Conservation (phyloP, 768 basidiomycete genomes). For the Panaeolus cyanescens region DNA sequence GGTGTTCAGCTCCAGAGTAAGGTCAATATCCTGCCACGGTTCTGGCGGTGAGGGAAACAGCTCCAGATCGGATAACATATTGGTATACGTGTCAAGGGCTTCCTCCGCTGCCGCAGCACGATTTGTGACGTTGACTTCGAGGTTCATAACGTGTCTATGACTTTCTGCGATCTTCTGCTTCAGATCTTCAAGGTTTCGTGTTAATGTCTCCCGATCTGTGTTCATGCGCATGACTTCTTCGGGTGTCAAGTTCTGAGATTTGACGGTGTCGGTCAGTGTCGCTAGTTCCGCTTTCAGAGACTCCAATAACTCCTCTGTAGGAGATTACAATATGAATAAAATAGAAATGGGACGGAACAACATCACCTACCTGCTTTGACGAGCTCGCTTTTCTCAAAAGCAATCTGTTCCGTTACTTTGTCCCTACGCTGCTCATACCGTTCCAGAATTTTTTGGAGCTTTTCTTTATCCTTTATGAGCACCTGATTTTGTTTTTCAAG, state of each 20-base stretch:
- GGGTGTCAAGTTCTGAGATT: constrained; percentile 85
- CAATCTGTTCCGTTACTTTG: constrained; percentile 66
- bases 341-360: not conserved
- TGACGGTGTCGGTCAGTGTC: constrained; percentile 66
- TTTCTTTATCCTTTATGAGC: constrained; percentile 73
- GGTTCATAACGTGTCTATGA: constrained; percentile 68
- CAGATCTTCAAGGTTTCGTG: constrained; percentile 74
- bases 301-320: constrained; percentile 60
- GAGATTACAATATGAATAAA: constrained; percentile 3
- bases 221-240: constrained; percentile 94
- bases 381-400: constrained; percentile 67
- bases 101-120: constrained; percentile 82
- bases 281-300: constrained; percentile 65
- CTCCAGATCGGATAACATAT: constrained; percentile 72
- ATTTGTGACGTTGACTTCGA: constrained; percentile 84
- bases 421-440: constrained; percentile 71
- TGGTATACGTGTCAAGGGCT: constrained; percentile 77
- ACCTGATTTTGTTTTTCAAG: constrained; percentile 63
- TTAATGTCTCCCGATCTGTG: constrained; percentile 79
- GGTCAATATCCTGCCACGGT: constrained; percentile 73
- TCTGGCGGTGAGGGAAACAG: constrained; percentile 74
- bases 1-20: constrained; percentile 80
- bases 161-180: constrained; percentile 76
- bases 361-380: constrained; percentile 50
- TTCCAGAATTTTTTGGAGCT: constrained; percentile 74